Base-by-base conservation (phyloP, 441 rosid genomes). In the Erodium trifolium region DNA sequence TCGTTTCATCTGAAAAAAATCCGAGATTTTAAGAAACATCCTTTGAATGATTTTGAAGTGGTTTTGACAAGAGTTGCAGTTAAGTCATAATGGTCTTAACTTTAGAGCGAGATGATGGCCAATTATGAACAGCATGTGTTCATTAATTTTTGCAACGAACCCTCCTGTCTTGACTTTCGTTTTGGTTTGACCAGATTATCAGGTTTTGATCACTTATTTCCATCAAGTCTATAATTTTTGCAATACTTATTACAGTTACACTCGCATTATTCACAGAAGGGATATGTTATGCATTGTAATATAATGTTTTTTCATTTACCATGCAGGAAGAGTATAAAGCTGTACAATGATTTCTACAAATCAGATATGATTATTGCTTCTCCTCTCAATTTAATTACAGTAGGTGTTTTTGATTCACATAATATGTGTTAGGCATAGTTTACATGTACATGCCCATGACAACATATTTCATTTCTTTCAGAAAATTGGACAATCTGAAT, bases 301-400 rank as follows among this genome's bases (percentile, higher is more conserved):
- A 11, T 31, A 23, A 29, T 57, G 43, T 2, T 31, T 9, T 51
- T 34, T 23, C 31, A 5, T 43, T 49, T 70, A 41, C 47, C 79
- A 43, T 47, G 67, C 79, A 94, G 99, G 87, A 90, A 75, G 84
- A 88, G 96, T 85, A 84, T 92, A 66, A 90, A 82, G 82, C 79
- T 94, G 71, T 94, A 78, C 78, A 90, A 84, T 75, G 94, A 94
- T 73, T 91, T 92, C 74, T 88, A 94, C 78, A 82, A 96, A 71
- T 90, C 99, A 0, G 99, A 94, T 74, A 76, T 94, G 70, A 90
- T 94, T 75, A 81, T 94, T 75, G 97, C 97, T 73, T 94, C 99
- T 79, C 96, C 99, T 76, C 75, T 91, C 74, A 82, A 79, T 74
- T 78, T 94, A 72, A 83, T 82, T 64, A 69, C 78, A 47, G 97